Evolutionary conservation across 164 flowering plant species (phyloP).

Genomic region (Kalanchoe fedtschenkoi): DNA sequence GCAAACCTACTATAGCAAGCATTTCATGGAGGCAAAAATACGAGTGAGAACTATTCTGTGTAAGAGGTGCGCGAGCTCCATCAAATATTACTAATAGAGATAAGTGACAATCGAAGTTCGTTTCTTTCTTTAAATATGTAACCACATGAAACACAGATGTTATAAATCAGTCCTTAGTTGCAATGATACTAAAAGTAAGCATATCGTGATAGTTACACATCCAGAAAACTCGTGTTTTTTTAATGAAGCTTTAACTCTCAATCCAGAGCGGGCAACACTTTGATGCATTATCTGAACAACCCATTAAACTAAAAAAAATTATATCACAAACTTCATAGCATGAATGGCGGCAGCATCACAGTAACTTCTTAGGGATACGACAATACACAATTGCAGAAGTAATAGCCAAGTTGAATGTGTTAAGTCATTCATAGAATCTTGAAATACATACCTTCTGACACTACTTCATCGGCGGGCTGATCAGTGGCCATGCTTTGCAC

Average conservation of each 20-base stretch:
- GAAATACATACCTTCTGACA: conserved; percentile 27
- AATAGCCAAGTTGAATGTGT: background rate
- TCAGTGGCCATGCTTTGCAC: background rate
- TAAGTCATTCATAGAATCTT: background rate
- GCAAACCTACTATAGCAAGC: conserved; percentile 30
- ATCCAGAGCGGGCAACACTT: background rate
- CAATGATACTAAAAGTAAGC: no score
- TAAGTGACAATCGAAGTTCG: background rate
- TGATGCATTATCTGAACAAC: background rate
- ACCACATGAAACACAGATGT: no score
- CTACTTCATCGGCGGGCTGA: conserved; percentile 14
- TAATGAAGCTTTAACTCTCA: background rate
- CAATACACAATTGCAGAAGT: background rate
- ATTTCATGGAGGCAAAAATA: no score
- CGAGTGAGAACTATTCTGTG: background rate
- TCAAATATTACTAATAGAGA: background rate
- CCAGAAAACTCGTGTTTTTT: background rate
- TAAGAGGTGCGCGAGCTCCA: background rate
- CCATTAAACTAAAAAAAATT: background rate
- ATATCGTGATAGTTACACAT: no score
- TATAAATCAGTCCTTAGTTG: no score
- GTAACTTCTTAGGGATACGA: background rate
- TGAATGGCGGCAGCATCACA: background rate
- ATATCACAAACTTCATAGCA: background rate
- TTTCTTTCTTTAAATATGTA: no score